These are phyloP conservation scores for Talaromyces piceae DNA, from an alignment of 2,329 filamentous ascomycete species.

Conservation along the genomic window DNA sequence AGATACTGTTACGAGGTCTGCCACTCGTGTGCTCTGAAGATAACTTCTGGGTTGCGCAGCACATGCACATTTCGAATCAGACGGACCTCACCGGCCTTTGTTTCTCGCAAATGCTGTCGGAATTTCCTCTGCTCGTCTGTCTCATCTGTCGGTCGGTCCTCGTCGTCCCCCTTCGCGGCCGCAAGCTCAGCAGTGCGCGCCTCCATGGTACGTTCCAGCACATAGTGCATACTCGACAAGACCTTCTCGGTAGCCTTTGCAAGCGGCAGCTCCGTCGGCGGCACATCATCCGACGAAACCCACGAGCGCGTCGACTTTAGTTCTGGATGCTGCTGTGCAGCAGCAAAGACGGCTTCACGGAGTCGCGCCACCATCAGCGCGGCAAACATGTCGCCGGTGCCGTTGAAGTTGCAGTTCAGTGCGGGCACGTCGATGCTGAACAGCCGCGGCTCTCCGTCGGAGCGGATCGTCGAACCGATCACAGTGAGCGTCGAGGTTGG, in stretches of 20 bases:
- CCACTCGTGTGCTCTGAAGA: conserved; percentile 51
- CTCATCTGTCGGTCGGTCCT: conserved; percentile 10
- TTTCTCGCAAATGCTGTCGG: conserved; percentile 60
- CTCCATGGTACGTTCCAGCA: conserved; percentile 61
- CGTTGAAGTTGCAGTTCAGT: conserved; percentile 89
- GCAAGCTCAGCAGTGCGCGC: conserved; percentile 60
- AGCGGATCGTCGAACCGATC: conserved; percentile 65
- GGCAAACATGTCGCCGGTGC: conserved; percentile 97
- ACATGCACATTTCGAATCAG: conserved; percentile 68
- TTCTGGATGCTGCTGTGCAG: conserved; percentile 27
- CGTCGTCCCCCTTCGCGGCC: conserved; percentile 15
- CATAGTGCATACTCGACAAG: conserved; percentile 82
- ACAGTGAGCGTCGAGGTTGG: conserved; percentile 53
- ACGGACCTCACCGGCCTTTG: conserved; percentile 81
- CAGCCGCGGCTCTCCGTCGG: conserved; percentile 61
- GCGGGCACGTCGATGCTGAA: conserved; percentile 83
- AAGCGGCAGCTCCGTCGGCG: conserved; percentile 65
- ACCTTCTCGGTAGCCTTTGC: conserved; percentile 80
- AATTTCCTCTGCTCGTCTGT: conserved; percentile 41
- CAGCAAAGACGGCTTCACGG: conserved; percentile 63
- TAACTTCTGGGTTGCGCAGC: conserved; percentile 57
- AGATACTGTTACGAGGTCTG: conserved; percentile 3
- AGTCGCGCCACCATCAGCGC: conserved; percentile 82
- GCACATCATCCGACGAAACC: conserved; percentile 67
- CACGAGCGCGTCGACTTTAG: conserved; percentile 57